Percentiles rank a stretch among this genome's conserved stretches.
phyloP scores from a whole-genome alignment of 306 rosid species.

The Biancaea sappan region DNA sequence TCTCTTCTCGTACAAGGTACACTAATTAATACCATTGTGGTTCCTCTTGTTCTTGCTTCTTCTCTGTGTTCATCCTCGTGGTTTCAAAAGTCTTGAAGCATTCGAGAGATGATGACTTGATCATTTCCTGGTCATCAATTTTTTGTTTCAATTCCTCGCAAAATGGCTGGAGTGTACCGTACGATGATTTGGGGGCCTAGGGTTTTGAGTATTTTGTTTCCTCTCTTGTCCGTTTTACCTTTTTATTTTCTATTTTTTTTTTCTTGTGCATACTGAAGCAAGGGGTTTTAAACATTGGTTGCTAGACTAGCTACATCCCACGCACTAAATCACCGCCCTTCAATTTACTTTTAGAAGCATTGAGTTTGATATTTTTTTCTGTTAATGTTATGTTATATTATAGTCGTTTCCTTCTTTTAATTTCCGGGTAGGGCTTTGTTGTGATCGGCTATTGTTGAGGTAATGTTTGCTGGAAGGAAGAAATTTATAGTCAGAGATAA shows the following conservation, averaged over 20 bases:
- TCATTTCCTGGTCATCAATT: neutral
- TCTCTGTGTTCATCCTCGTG: neutral
- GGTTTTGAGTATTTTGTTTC: neutral
- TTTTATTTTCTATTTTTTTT: too few relatives aligned
- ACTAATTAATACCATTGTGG: neutral
- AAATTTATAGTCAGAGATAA: neutral
- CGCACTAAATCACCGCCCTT: too few relatives aligned
- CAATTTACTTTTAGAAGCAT: neutral
- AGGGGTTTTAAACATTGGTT: too few relatives aligned
- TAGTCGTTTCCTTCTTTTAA: neutral
- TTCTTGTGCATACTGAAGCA: too few relatives aligned
- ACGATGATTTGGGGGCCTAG: neutral
- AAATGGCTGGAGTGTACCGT: constrained; percentile 1
- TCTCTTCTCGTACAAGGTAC: neutral
- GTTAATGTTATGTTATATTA: neutral
- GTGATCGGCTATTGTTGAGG: neutral
- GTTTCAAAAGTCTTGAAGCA: neutral
- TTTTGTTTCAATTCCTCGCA: neutral
- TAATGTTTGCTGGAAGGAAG: neutral
- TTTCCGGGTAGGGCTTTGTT: neutral
- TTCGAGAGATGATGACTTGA: neutral
- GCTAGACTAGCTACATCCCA: too few relatives aligned
- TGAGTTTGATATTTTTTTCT: neutral
- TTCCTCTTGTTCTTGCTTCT: neutral
- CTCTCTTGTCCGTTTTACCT: too few relatives aligned